Percentiles rank a stretch among this genome's conserved stretches.
These are phyloP conservation scores for Solanum commersonii DNA, from an alignment of 257 asterid species.

Conservation along the genomic window DNA sequence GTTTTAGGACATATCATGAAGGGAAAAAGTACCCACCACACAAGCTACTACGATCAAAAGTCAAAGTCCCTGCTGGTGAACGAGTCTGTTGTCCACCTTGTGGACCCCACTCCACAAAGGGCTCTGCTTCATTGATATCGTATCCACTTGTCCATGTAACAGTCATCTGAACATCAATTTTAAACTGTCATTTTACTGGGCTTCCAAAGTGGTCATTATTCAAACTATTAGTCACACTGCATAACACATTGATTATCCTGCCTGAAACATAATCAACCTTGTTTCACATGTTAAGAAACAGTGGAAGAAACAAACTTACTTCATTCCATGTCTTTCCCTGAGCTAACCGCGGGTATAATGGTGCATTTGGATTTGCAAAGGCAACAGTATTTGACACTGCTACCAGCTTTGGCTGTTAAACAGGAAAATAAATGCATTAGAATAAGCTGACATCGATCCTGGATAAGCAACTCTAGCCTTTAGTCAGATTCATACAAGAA, in stretches of 20 bases:
- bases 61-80: constrained; percentile 80
- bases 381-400: constrained; percentile 56
- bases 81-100: constrained; percentile 41
- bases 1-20: background rate
- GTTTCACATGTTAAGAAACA: background rate
- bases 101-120: constrained; percentile 84
- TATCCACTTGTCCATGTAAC: constrained; percentile 98
- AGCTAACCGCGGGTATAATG: constrained; percentile 91
- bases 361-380: constrained; percentile 79
- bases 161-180: constrained; percentile 57
- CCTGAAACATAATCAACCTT: background rate
- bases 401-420: constrained; percentile 71
- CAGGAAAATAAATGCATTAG: background rate
- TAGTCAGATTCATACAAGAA: background rate
- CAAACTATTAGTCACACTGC: background rate
- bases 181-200: background rate
- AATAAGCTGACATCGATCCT: background rate
- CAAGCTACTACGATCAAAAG: constrained; percentile 72
- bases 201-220: background rate
- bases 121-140: constrained; percentile 43
- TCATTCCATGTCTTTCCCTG: constrained; percentile 90
- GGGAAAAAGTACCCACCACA: constrained; percentile 51
- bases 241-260: background rate
- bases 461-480: background rate
- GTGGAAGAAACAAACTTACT: constrained; percentile 33